phyloP scores from a whole-genome alignment of 2,329 filamentous ascomycete species.

The Westerdykella sp. region DNA sequence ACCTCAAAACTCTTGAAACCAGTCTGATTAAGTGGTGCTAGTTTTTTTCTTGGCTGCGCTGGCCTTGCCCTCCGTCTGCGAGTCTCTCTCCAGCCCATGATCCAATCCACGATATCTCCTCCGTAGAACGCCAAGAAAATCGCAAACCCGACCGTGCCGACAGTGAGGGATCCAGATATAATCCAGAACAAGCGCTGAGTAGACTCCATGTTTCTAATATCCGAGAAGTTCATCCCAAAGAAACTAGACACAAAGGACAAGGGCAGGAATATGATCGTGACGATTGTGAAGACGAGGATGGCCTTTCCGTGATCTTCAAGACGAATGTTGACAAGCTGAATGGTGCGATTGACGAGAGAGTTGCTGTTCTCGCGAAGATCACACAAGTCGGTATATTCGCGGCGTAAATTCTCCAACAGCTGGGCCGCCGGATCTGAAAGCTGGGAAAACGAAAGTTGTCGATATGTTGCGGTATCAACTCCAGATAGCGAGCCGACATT shows the following conservation, averaged over 20 bases:
- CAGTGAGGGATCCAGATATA: constrained; percentile 35
- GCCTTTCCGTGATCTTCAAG: constrained; percentile 43
- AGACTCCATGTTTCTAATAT: constrained; percentile 37
- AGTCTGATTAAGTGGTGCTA: constrained; percentile 1
- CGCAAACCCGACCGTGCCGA: constrained; percentile 33
- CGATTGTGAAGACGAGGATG: constrained; percentile 41
- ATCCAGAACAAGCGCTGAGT: constrained; percentile 40
- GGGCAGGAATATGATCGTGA: constrained; percentile 42
- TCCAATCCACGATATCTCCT: constrained; percentile 30
- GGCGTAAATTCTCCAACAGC: constrained; percentile 37
- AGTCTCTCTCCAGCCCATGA: constrained; percentile 34
- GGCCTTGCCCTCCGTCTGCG: constrained; percentile 11
- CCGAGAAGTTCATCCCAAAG: constrained; percentile 40
- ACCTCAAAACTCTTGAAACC: constrained; percentile 19
- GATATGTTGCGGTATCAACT: constrained; percentile 29
- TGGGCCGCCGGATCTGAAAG: constrained; percentile 35
- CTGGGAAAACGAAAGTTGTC: constrained; percentile 34
- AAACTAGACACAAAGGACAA: constrained; percentile 41
- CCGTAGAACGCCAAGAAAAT: constrained; percentile 41
- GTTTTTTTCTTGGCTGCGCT: constrained; percentile 4
- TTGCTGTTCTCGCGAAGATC: constrained; percentile 42
- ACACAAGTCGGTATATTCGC: constrained; percentile 37
- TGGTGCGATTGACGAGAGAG: constrained; percentile 39
- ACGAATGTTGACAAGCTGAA: constrained; percentile 42
- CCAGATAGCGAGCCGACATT: constrained; percentile 12